phyloP scores from a whole-genome alignment of 2,329 filamentous ascomycete genomes.

The Incumbomyces lentus region DNA sequence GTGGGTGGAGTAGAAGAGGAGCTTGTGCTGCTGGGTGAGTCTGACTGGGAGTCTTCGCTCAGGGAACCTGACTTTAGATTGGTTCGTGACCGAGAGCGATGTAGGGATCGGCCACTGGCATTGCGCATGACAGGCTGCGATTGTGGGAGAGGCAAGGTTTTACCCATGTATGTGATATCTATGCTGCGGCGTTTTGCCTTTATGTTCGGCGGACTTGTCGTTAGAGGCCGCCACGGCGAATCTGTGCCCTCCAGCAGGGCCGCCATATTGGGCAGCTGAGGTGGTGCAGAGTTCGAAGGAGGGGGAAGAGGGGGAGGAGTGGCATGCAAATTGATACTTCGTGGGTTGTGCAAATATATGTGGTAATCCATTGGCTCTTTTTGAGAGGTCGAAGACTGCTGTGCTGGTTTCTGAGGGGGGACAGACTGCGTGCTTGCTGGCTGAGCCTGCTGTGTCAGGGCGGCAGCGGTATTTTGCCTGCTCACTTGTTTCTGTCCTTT shows the following conservation, averaged over 20 bases:
- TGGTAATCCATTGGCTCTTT: constrained; percentile 5
- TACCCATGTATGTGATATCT: background rate
- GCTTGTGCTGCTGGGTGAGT: background rate
- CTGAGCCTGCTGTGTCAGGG: background rate
- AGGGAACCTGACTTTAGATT: background rate
- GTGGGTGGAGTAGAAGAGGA: background rate
- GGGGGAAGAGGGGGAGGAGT: constrained; percentile 1
- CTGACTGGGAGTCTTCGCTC: background rate
- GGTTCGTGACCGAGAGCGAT: background rate
- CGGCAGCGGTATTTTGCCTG: background rate
- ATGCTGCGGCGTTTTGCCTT: constrained; percentile 6
- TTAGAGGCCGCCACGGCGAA: background rate
- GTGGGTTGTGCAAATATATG: constrained; percentile 5
- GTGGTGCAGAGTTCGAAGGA: background rate
- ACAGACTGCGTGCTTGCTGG: background rate
- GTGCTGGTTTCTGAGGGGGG: background rate
- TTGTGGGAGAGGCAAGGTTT: background rate
- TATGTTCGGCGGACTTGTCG: background rate
- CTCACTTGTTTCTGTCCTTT: background rate
- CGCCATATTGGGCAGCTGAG: background rate
- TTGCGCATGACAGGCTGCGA: background rate
- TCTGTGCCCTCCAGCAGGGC: background rate
- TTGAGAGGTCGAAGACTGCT: background rate
- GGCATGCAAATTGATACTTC: constrained; percentile 4
- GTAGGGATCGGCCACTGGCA: background rate